Evolutionary conservation across 2,329 filamentous ascomycete genomes (phyloP), one percentile per base, ranked within the genome.

Genomic region (Microascus cirrosus): DNA sequence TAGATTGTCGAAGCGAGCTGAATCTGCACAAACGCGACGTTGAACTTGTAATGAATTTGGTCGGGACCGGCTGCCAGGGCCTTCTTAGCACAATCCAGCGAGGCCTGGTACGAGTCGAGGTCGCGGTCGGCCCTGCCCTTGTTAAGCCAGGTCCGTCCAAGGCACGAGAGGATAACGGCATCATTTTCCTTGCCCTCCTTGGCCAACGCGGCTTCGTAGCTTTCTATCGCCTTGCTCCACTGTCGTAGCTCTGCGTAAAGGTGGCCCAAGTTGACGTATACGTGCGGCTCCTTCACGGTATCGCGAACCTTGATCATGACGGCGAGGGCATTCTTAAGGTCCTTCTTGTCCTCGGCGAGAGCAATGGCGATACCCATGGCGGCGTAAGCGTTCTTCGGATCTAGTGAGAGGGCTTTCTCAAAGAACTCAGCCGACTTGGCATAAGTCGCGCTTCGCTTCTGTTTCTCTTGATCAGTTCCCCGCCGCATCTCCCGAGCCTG

Each of bases 391-490:
- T 97, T 99, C 74, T 87, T 91, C 0, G 91, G 85, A 66, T 99
- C 94, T n/a, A 99, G 77, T 62, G 95, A 90, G 24, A 99, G 77
- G 4, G 93, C 93, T 74, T 99, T 99, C 69, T 97, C 94, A 65
- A 96, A 99, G 73, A 99, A 99, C 69, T 99, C 95, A 12, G 97
- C 92, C 0, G 94, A 92, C 63, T 93, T 91, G 68, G 86, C 84
- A 68, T 97, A 99, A 61, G 85, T 87, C 64, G 87, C 89, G 59
- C 86, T 88, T 57, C 92, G 86, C 75, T 95, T 96, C 65, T 95
- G 88, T 72, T 90, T 95, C 60, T 99, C 93, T 60, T 85, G 80
- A 10, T 97, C 94, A 0, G 89, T 89, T 61, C 94, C 89, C 55
- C 92, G 85, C 34, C 90, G 88, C 91, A 97, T 96, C 70, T 99